phyloP scores from a whole-genome alignment of 2,329 filamentous ascomycete species.

The Penicillium fuscoglaucum region DNA sequence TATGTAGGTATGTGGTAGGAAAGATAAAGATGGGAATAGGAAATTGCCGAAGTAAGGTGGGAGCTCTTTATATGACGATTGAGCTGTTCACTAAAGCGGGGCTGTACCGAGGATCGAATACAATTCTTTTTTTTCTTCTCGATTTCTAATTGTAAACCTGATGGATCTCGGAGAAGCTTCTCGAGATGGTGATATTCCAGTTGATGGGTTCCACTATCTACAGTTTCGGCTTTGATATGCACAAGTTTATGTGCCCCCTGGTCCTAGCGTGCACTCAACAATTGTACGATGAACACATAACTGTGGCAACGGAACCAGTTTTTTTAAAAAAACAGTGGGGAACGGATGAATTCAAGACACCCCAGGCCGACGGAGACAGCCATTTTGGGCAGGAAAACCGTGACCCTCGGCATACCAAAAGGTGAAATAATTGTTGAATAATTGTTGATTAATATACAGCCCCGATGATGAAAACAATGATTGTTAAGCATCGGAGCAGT shows the following conservation, averaged over 20 bases:
- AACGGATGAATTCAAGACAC: slow-evolving; percentile 23
- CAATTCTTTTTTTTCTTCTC: background rate
- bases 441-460: background rate
- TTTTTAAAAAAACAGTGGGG: slow-evolving; percentile 15
- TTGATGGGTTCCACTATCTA: slow-evolving; percentile 18
- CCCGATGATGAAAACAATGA: slow-evolving; percentile 6
- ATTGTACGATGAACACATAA: background rate
- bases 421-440: background rate
- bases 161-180: slow-evolving; percentile 28
- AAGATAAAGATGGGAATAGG: background rate
- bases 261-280: background rate
- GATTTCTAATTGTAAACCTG: slow-evolving; percentile 25
- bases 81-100: slow-evolving; percentile 18
- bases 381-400: slow-evolving; percentile 32
- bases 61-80: slow-evolving; percentile 12
- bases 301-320: slow-evolving; percentile 10
- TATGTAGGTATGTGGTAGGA: slow-evolving; percentile 13
- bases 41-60: background rate
- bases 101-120: slow-evolving; percentile 22
- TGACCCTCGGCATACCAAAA: slow-evolving; percentile 6
- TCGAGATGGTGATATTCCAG: slow-evolving; percentile 23
- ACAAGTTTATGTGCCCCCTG: background rate
- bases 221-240: slow-evolving; percentile 4
- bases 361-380: slow-evolving; percentile 21
- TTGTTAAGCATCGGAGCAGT: slow-evolving; percentile 27